Evolutionary conservation across 768 basidiomycete genomes (phyloP), one percentile per base, ranked within the genome.

Genomic region (Mycena rebaudengoi): DNA sequence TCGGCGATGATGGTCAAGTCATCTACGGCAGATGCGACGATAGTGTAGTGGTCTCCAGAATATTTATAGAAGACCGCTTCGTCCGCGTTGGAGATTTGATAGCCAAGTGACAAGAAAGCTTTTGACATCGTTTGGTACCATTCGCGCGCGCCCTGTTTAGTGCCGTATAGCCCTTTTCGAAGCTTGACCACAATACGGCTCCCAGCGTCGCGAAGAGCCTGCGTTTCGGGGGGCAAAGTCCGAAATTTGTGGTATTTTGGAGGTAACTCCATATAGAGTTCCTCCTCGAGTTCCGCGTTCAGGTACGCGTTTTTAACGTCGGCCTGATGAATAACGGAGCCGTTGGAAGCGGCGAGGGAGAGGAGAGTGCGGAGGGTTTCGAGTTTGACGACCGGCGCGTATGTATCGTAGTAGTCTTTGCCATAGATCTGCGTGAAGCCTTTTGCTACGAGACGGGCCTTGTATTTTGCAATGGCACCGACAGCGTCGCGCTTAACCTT

Each of bases 371-470:
- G 29, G 10, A 77, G 50, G 0, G 70, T 71, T 6, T 74, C 71
- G 13, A 75, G 69, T 10, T 63, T 46, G 1, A 74, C 65, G 0
- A 75, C 71, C 0, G 75, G 75, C 0, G 73, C 68, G 40, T 65
- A 78, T 0, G 74, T 78, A 10, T 77, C 75, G 30, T 66, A 56
- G 44, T 74, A 84, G 48, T 84, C 78, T 5, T 77, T 44, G 2
- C 80, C 79, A 4, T 67, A 71, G 1, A 74, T 68, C 37, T 86
- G 82, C 0, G 74, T 71, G 69, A 74, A 83, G 0, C 82, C 82
- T 54, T 80, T 73, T 0, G 79, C 80, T 0, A 83, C 80, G 4
- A 85, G 58, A 16, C 52, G 52, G 5, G 60, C 74, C 13, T 79
- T 62, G 12, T 75, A 82, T 68, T 84, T 82, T 70, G 74, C 46